phyloP scores from a whole-genome alignment of 495 filamentous ascomycete species.

The Penicillium cataractarum region DNA sequence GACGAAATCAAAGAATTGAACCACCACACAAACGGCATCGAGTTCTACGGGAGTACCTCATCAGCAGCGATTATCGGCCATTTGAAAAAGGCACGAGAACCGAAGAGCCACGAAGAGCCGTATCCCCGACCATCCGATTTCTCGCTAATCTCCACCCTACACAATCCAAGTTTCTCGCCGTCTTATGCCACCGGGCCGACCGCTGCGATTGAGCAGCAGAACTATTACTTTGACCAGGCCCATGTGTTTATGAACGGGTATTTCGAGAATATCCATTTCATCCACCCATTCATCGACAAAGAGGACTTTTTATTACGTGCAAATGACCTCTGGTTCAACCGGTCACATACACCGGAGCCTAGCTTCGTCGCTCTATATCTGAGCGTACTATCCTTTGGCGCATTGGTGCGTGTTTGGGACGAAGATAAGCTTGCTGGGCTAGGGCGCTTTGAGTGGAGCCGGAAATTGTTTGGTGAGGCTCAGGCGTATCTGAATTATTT shows the following conservation, averaged over 20 bases:
- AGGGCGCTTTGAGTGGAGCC: conserved; percentile 47
- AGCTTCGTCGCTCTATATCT: conserved; percentile 47
- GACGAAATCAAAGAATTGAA: conserved; percentile 44
- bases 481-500: conserved; percentile 41
- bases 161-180: conserved; percentile 45
- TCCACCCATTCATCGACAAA: conserved; percentile 48
- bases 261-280: conserved; percentile 48
- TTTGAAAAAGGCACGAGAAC: conserved; percentile 37
- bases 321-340: conserved; percentile 43
- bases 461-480: conserved; percentile 47
- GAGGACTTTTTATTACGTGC: conserved; percentile 42
- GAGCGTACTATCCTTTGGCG: conserved; percentile 44
- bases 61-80: conserved; percentile 40
- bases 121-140: conserved; percentile 17
- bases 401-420: conserved; percentile 45
- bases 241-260: conserved; percentile 49
- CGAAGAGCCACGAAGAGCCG: conserved; percentile 24
- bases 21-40: conserved; percentile 44
- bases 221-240: conserved; percentile 47
- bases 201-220: conserved; percentile 31
- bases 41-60: conserved; percentile 47
- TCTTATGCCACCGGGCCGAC: conserved; percentile 26
- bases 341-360: conserved; percentile 33
- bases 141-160: conserved; percentile 44
- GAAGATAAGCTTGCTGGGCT: conserved; percentile 39